Percentiles rank a stretch among this genome's conserved stretches.
These are phyloP conservation scores for Termitomyces sp. DNA, from an alignment of 768 basidiomycete species.

Conservation along the genomic window DNA sequence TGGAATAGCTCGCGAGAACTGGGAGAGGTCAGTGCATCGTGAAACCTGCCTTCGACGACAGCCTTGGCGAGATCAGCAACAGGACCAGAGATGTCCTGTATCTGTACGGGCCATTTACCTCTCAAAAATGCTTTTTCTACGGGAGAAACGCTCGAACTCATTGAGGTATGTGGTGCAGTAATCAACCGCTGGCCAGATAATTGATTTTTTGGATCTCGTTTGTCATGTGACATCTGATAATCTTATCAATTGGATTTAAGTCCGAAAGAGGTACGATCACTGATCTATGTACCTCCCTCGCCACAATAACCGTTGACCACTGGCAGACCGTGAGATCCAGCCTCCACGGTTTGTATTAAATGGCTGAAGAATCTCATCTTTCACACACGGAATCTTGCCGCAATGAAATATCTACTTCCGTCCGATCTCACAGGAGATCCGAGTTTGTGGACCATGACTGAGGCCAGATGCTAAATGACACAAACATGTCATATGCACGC, in stretches of 20 bases:
- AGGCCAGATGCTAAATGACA: background rate
- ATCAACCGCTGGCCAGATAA: background rate
- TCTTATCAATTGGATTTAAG: background rate
- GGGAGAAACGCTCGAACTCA: constrained; percentile 20
- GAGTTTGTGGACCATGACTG: background rate
- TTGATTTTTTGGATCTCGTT: constrained; percentile 7
- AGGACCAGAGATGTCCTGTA: constrained; percentile 18
- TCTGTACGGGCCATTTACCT: constrained; percentile 37
- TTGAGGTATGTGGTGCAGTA: constrained; percentile 6
- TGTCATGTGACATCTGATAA: constrained; percentile 6
- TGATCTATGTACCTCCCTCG: background rate
- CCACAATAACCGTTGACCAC: background rate
- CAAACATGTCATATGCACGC: too few relatives aligned
- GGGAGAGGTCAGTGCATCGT: constrained; percentile 44
- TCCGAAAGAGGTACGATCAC: background rate
- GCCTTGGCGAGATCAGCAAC: constrained; percentile 43
- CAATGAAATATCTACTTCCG: background rate
- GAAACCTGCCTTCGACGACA: constrained; percentile 60
- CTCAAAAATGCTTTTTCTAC: constrained; percentile 58
- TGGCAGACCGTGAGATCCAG: background rate
- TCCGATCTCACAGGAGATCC: background rate
- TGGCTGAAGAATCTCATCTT: background rate
- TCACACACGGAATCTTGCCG: background rate
- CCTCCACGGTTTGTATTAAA: too few relatives aligned
- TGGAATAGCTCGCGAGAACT: constrained; percentile 38